phyloP scores from a whole-genome alignment of 192 early-diverging fungal species.

The Geranomyces variabilis region DNA sequence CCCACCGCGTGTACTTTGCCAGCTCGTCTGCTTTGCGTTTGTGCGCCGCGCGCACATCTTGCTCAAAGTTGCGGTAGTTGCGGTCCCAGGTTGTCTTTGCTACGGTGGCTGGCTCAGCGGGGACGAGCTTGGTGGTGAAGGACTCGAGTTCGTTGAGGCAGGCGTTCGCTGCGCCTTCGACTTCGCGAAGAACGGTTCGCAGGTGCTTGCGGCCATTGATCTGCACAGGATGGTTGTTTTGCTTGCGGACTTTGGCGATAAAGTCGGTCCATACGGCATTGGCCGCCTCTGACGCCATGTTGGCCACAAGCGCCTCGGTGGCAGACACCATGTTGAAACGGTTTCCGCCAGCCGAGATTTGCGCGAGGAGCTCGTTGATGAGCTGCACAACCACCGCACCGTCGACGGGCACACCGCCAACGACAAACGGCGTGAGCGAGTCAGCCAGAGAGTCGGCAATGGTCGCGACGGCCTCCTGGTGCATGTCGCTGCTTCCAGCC shows the following conservation, averaged over 20 bases:
- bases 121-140: constrained; percentile 49
- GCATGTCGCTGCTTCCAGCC: constrained; percentile 18
- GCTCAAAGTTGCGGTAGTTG: constrained; percentile 53
- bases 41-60: constrained; percentile 50
- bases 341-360: constrained; percentile 55
- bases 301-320: constrained; percentile 56
- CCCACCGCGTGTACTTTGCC: constrained; percentile 48
- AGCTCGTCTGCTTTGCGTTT: constrained; percentile 42
- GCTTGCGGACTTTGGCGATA: constrained; percentile 42
- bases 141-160: constrained; percentile 51
- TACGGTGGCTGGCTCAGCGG: constrained; percentile 46
- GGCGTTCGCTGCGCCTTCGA: constrained; percentile 53
- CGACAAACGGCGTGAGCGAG: constrained; percentile 39
- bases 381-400: constrained; percentile 50
- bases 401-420: constrained; percentile 52
- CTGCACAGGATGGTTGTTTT: constrained; percentile 52
- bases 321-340: constrained; percentile 62
- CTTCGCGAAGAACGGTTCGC: constrained; percentile 53
- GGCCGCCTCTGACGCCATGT: constrained; percentile 61
- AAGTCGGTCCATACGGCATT: constrained; percentile 60
- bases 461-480: constrained; percentile 40
- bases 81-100: constrained; percentile 52
- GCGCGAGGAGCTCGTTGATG: constrained; percentile 53
- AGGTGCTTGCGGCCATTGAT: constrained; percentile 55
- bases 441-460: constrained; percentile 47